Evolutionary conservation across 108 stramenopile species (phyloP).

Genomic region (Asterionellopsis glacialis): DNA sequence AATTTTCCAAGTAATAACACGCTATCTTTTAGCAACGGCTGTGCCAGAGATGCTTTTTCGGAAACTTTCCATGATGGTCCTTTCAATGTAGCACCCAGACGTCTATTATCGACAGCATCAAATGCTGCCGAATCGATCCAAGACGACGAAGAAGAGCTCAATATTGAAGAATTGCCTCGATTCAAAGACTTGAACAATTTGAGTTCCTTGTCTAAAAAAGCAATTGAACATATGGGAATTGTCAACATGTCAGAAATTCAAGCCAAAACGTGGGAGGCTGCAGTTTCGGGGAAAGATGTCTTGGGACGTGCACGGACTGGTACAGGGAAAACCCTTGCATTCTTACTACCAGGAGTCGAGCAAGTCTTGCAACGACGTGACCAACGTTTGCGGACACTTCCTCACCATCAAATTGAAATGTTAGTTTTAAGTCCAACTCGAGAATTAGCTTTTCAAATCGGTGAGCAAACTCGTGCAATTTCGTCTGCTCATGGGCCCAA

Average conservation of each 20-base stretch:
- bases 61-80: no score
- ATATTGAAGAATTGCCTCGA: not conserved
- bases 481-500: not conserved
- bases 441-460: constrained; percentile 91
- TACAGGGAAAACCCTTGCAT: constrained; percentile 53
- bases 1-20: no score
- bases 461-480: constrained; percentile 54
- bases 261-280: constrained; percentile 56
- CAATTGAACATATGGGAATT: constrained; percentile 22
- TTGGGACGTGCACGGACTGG: constrained; percentile 91
- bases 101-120: not conserved
- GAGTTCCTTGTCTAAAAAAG: not conserved
- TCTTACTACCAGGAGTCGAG: constrained; percentile 88
- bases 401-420: constrained; percentile 23
- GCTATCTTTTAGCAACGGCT: no score
- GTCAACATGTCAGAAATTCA: constrained; percentile 87
- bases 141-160: not conserved
- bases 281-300: constrained; percentile 54
- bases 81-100: no score
- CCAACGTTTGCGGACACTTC: not conserved
- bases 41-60: no score
- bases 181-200: not conserved
- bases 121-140: not conserved
- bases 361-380: constrained; percentile 12
- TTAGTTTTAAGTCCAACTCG: constrained; percentile 91